These are phyloP conservation scores for Fonsecaea pedrosoi DNA, from an alignment of 2,329 filamentous ascomycete species.

Conservation along the genomic window DNA sequence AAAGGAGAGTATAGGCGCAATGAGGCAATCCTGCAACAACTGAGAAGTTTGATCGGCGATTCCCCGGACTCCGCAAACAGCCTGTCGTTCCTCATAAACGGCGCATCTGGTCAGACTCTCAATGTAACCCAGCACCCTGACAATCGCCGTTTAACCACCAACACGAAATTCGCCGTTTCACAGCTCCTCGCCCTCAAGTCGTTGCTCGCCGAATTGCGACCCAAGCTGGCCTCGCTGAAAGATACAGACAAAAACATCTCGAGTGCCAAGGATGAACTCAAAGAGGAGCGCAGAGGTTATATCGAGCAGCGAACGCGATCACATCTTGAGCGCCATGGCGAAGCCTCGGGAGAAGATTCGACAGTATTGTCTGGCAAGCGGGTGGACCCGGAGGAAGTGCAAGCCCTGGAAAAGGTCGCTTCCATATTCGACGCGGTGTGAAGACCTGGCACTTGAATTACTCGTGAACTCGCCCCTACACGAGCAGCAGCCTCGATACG, in stretches of 20 bases:
- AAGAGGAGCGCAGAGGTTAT: conserved; percentile 77
- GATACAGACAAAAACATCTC: conserved; percentile 43
- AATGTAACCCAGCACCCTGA: conserved; percentile 51
- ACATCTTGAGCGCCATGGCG: conserved; percentile 69
- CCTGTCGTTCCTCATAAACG: conserved; percentile 64
- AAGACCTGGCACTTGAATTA: conserved; percentile 1
- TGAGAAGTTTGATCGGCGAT: conserved; percentile 62
- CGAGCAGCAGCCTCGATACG: neutral
- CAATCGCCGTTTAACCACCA: conserved; percentile 52
- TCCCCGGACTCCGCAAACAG: conserved; percentile 43
- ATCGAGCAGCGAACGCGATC: conserved; percentile 79
- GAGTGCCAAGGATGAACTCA: conserved; percentile 60
- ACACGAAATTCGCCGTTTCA: conserved; percentile 73
- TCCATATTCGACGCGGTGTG: conserved; percentile 39
- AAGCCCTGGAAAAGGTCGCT: conserved; percentile 40
- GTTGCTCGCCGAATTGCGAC: conserved; percentile 70
- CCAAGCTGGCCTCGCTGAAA: conserved; percentile 62
- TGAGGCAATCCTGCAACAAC: conserved; percentile 69
- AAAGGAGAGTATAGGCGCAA: conserved; percentile 75
- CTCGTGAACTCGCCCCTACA: neutral
- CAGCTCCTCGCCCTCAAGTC: conserved; percentile 81
- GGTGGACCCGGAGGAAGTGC: conserved; percentile 38
- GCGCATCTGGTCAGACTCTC: conserved; percentile 54
- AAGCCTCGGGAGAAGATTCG: conserved; percentile 23
- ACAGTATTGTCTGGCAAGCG: conserved; percentile 30